Conservation (phyloP, 1,139 yeast genomes). For the Geotrichum bryndzae region DNA sequence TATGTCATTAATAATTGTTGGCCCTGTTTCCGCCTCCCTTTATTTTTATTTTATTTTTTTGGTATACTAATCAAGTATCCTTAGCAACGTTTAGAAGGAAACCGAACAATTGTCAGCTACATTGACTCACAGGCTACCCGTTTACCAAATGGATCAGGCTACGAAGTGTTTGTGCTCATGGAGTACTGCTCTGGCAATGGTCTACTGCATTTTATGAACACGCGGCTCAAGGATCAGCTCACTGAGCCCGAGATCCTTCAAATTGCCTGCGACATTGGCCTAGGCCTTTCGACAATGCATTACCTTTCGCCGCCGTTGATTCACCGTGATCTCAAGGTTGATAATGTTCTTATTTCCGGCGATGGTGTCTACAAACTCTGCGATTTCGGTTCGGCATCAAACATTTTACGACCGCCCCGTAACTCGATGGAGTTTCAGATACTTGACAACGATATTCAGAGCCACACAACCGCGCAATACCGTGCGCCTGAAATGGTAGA, state of each 20-base stretch:
- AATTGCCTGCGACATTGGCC: conserved; percentile 76
- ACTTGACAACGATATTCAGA: conserved; percentile 75
- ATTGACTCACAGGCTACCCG: conserved; percentile 95
- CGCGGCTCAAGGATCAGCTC: conserved; percentile 74
- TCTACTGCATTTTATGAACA: conserved; percentile 87
- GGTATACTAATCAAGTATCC: background rate
- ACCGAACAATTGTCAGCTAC: conserved; percentile 75
- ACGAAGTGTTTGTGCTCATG: conserved; percentile 88
- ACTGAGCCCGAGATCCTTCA: conserved; percentile 75
- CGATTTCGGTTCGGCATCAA: conserved; percentile 92
- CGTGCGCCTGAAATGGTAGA: conserved; percentile 97
- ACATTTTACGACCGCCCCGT: conserved; percentile 58
- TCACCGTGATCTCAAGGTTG: conserved; percentile 93
- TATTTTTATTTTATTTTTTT: background rate
- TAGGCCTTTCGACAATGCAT: conserved; percentile 87
- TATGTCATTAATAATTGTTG: conserved; percentile 6
- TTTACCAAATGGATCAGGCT: conserved; percentile 43
- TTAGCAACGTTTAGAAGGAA: conserved; percentile 63
- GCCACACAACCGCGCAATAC: conserved; percentile 96
- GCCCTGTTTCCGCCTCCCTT: background rate
- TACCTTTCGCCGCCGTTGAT: conserved; percentile 71
- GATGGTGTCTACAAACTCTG: conserved; percentile 73
- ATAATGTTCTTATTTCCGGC: conserved; percentile 77
- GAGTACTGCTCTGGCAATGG: conserved; percentile 83
- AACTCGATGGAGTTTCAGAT: conserved; percentile 59